Percentiles rank a stretch among this genome's conserved stretches.
phyloP scores from a whole-genome alignment of 2,329 filamentous ascomycete species.

The Aspergillus sp. region DNA sequence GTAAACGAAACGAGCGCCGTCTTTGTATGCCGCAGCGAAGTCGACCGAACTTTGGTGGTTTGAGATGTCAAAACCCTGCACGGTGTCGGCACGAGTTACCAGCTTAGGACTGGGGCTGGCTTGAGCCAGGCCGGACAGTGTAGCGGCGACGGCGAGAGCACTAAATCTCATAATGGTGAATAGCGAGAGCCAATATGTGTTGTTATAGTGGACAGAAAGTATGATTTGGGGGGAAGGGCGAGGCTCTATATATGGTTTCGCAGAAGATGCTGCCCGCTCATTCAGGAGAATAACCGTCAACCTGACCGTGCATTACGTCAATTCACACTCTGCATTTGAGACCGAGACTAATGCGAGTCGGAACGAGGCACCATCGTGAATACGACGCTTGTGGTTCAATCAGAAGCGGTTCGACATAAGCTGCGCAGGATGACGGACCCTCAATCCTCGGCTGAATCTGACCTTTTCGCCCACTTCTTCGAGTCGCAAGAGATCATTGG shows the following conservation, averaged over 20 bases:
- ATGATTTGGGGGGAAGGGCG: neutral
- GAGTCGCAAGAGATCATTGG: neutral
- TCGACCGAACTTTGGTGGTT: constrained; percentile 11
- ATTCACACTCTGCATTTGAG: neutral
- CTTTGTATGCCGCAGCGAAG: constrained; percentile 9
- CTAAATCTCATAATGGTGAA: constrained; percentile 10
- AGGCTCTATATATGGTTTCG: neutral
- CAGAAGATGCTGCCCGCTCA: neutral
- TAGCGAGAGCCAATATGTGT: too few species aligned
- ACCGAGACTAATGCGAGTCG: neutral
- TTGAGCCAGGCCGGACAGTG: neutral
- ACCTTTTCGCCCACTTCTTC: neutral
- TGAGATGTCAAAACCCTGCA: constrained; percentile 16
- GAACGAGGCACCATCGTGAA: neutral
- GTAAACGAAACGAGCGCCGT: constrained; percentile 12
- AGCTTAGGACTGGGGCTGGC: neutral
- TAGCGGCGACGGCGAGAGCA: neutral
- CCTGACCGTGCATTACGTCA: neutral
- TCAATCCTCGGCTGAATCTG: neutral
- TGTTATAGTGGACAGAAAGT: neutral
- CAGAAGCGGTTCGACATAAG: neutral
- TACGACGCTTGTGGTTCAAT: neutral
- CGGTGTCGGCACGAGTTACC: neutral
- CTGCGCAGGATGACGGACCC: neutral
- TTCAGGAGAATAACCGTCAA: neutral